Conservation (phyloP, 345 rosid genomes). For the Kandelia obovata region DNA sequence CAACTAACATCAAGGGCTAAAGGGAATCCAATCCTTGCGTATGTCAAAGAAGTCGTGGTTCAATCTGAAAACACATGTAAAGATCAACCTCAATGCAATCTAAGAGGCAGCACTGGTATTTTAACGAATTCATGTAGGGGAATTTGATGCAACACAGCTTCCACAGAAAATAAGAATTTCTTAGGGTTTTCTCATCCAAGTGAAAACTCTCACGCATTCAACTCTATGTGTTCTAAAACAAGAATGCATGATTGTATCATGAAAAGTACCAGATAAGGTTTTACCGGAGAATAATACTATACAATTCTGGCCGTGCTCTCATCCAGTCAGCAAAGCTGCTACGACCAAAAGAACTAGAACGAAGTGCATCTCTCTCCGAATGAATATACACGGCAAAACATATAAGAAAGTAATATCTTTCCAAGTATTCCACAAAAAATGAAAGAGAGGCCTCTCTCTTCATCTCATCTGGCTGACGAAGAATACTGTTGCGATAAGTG, state of each 20-base stretch:
- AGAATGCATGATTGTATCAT: slow-evolving; percentile 4
- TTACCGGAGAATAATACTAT: slow-evolving; percentile 93
- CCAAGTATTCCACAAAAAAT: slow-evolving; percentile 92
- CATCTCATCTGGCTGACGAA: slow-evolving; percentile 95
- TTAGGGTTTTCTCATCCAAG: neutral
- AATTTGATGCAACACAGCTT: neutral
- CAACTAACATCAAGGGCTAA: neutral
- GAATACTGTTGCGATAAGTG: slow-evolving; percentile 80
- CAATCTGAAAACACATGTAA: neutral
- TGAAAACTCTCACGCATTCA: neutral
- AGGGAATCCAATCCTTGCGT: neutral
- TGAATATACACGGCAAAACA: slow-evolving; percentile 95
- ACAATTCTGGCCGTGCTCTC: slow-evolving; percentile 97
- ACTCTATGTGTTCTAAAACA: neutral
- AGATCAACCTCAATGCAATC: neutral
- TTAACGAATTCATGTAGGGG: neutral
- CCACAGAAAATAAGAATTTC: neutral
- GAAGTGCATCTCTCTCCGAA: slow-evolving; percentile 83
- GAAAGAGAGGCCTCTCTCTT: slow-evolving; percentile 94
- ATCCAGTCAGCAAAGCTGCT: slow-evolving; percentile 97
- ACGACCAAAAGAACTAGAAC: slow-evolving; percentile 63
- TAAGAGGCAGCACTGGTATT: neutral
- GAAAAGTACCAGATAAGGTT: neutral
- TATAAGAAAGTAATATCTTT: slow-evolving; percentile 96
- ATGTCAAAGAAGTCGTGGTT: slow-evolving; percentile 4